Percentiles rank a stretch among this genome's conserved stretches.
phyloP scores from a whole-genome alignment of 2,329 filamentous ascomycete species.

The Clarireedia homoeocarpa region DNA sequence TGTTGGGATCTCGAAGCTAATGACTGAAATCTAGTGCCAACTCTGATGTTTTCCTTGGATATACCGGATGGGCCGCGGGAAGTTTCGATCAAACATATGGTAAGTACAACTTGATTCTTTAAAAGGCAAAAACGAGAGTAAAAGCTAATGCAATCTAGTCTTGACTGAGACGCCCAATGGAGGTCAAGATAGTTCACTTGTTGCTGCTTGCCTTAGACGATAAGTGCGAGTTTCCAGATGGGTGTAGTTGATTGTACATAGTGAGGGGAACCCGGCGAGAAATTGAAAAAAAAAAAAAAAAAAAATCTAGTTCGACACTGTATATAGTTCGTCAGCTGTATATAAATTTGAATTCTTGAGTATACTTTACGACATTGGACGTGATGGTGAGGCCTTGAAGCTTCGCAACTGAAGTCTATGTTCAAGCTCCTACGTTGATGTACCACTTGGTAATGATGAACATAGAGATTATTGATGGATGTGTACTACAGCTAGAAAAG shows the following conservation, averaged over 20 bases:
- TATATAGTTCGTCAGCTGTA: too few relatives aligned
- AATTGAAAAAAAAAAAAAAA: too few relatives aligned
- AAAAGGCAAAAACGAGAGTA: too few relatives aligned
- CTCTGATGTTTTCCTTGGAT: conserved; percentile 33
- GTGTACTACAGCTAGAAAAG: too few relatives aligned
- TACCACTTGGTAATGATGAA: too few relatives aligned
- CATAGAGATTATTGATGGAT: too few relatives aligned
- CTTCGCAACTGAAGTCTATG: too few relatives aligned
- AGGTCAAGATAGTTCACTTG: conserved; percentile 20
- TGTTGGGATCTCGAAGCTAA: background rate
- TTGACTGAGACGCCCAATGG: conserved; percentile 21
- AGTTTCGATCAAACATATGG: conserved; percentile 25
- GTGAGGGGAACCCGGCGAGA: background rate
- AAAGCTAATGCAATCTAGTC: conserved; percentile 6
- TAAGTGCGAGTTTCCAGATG: background rate
- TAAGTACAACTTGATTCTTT: background rate
- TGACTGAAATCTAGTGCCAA: conserved; percentile 22
- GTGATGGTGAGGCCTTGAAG: too few relatives aligned
- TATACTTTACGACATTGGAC: too few relatives aligned
- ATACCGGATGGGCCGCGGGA: conserved; percentile 33
- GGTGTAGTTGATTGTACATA: background rate
- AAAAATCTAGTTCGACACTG: too few relatives aligned
- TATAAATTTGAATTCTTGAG: too few relatives aligned
- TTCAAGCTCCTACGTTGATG: too few relatives aligned
- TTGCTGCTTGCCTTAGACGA: conserved; percentile 20